Conservation (phyloP, 1,284 basidiomycete genomes). For the Leccinum griseonigrum region DNA sequence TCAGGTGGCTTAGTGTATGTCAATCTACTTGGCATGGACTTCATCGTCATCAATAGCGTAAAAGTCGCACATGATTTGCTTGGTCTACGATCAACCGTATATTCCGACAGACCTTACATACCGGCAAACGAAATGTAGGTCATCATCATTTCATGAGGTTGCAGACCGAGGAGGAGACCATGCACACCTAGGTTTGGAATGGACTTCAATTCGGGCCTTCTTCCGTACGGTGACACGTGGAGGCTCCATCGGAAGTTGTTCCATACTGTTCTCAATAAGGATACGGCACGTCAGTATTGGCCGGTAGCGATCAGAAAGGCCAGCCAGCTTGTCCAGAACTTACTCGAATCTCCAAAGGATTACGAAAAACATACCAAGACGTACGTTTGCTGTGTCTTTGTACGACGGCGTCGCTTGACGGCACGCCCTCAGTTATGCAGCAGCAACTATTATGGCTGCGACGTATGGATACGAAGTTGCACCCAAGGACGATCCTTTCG, state of each 20-base stretch:
- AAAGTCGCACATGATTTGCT: constrained; percentile 39
- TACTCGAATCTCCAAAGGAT: constrained; percentile 21
- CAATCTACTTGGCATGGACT: constrained; percentile 33
- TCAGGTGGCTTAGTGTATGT: constrained; percentile 37
- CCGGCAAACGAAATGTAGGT: constrained; percentile 20
- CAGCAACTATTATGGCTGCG: constrained; percentile 23
- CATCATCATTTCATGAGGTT: not conserved
- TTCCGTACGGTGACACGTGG: constrained; percentile 29
- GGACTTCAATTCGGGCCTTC: constrained; percentile 27
- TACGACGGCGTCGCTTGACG: not conserved
- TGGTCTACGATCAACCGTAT: constrained; percentile 39
- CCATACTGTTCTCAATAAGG: constrained; percentile 17
- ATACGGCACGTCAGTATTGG: constrained; percentile 8
- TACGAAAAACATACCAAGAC: constrained; percentile 16
- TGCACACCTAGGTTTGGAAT: constrained; percentile 27
- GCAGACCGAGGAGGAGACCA: not conserved
- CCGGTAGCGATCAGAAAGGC: constrained; percentile 19
- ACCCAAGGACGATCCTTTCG: constrained; percentile 24
- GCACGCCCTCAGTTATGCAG: constrained; percentile 17
- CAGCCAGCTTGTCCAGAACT: constrained; percentile 22
- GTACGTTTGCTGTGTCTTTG: constrained; percentile 13
- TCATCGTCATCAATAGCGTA: constrained; percentile 39
- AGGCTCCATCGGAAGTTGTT: constrained; percentile 26
- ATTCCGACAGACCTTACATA: constrained; percentile 39
- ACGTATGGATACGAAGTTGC: constrained; percentile 28